phyloP scores from a whole-genome alignment of 208 protist species.

The Trypanosoma grayi region DNA sequence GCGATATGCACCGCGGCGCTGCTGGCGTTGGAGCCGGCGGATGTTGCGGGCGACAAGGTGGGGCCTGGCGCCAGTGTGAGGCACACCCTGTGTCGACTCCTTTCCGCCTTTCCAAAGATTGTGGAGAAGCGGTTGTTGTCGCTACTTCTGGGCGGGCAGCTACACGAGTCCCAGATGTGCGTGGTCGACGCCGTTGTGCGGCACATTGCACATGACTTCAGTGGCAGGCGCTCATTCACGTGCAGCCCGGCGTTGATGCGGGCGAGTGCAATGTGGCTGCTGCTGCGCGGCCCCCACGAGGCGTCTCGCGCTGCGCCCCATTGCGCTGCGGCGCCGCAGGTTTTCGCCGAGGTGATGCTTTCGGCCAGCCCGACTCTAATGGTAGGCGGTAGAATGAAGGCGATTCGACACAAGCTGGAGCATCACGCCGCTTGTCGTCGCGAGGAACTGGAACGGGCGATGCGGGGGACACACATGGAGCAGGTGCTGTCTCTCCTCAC shows the following conservation, averaged over 20 bases:
- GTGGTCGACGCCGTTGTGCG: conserved; percentile 20
- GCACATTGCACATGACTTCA: background rate
- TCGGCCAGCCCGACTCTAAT: background rate
- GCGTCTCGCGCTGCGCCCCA: background rate
- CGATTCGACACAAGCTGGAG: background rate
- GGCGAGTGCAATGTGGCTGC: conserved; percentile 6
- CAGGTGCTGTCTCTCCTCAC: conserved; percentile 5
- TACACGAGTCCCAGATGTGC: conserved; percentile 7
- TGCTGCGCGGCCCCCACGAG: conserved; percentile 2
- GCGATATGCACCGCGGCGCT: conserved; percentile 9
- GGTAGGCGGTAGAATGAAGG: background rate
- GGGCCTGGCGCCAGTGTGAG: background rate
- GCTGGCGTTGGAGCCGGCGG: conserved; percentile 11
- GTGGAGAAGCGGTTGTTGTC: conserved; percentile 13
- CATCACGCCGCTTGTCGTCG: background rate
- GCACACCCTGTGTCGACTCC: conserved; percentile 8
- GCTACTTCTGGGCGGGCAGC: background rate
- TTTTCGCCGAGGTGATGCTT: conserved; percentile 13
- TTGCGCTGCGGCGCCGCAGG: background rate
- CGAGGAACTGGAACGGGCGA: conserved; percentile 1
- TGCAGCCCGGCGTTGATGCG: conserved; percentile 14
- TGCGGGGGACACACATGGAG: no score
- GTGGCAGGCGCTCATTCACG: background rate
- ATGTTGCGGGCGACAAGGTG: conserved; percentile 8
- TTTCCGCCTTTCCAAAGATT: conserved; percentile 29